Base-by-base conservation (phyloP, 257 asterid genomes). In the Solanum dulcamara region DNA sequence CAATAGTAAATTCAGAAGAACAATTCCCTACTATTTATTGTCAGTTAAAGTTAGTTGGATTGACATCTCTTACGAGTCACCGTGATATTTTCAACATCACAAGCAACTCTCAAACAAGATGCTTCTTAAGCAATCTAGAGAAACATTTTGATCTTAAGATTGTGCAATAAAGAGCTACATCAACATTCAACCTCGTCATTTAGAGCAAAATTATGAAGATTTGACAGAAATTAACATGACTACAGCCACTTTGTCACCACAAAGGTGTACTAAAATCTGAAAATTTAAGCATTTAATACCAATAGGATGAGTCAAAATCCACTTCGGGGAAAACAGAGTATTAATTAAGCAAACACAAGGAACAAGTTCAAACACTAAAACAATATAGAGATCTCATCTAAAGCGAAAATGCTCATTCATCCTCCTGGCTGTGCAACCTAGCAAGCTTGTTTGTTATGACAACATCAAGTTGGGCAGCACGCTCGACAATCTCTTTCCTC, bases 381-480 rank as follows among this genome's bases (percentile, higher is more conserved):
- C 82, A 75, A 44, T 44, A 44, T 26, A 46, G 82, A 44, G 82
- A 75, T 75, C 35, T 74, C 81, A 24, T 75, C 40, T 46, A 75
- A 46, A 15, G 82, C 5, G 26, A 75, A 75, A 75, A 75, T 75
- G 80, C 91, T 91, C 86, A 93, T 91, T 94, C 97, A 74, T 94
- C 95, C 83, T 93, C 97, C 85, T 92, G 98, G 90, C 94, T 91
- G 80, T 89, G 93, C 88, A 93, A 74, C 85, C 96, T 88, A 75
- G 98, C 97, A 87, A 94, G 95, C 91, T 89, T 94, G 95, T 91
- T 94, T 1, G 96, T 90, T 44, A 92, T 93, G n/a, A 90, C 97
- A 48, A 94, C 89, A 75, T 94, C 98, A 33, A 93, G 92, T 90
- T 93, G 96, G 14, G 97, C 86, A 18, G 97, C 96, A 30, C 95